Conservation (phyloP, 78 protist species). For the Dictyostelium capitatum region DNA sequence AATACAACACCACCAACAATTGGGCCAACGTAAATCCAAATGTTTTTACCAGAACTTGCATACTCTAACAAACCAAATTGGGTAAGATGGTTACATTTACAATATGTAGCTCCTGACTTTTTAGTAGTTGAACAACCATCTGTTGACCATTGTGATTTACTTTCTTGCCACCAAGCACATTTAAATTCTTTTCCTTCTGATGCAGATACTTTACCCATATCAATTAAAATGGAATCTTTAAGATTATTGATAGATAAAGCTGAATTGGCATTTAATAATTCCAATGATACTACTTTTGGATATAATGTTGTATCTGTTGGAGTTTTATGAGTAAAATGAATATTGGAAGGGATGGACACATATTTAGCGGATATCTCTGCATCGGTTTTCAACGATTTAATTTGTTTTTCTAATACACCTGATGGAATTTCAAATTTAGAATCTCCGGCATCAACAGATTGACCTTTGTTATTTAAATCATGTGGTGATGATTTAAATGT, state of each 20-base stretch:
- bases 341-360: conserved; percentile 14
- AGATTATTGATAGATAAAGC: not conserved
- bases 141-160: not conserved
- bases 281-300: conserved; percentile 1
- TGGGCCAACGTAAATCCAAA: conserved; percentile 23
- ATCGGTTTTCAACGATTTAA: not conserved
- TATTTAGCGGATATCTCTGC: conserved; percentile 27
- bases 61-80: conserved; percentile 41
- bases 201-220: not conserved
- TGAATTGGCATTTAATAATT: not conserved
- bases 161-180: conserved; percentile 49
- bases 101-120: not conserved
- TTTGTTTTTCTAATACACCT: not conserved
- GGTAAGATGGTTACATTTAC: conserved; percentile 67
- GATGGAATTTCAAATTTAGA: conserved; percentile 17
- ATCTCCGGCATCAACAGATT: not conserved
- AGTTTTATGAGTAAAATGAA: not conserved
- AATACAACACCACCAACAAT: conserved; percentile 57
- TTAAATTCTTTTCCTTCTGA: not conserved
- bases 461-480: not conserved
- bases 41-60: not conserved
- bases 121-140: conserved; percentile 27
- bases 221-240: conserved; percentile 26
- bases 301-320: not conserved
- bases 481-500: conserved; percentile 9